Percentiles rank a stretch among this genome's conserved stretches.
phyloP scores from a whole-genome alignment of 208 protist species.

The Trypanosoma caninum region DNA sequence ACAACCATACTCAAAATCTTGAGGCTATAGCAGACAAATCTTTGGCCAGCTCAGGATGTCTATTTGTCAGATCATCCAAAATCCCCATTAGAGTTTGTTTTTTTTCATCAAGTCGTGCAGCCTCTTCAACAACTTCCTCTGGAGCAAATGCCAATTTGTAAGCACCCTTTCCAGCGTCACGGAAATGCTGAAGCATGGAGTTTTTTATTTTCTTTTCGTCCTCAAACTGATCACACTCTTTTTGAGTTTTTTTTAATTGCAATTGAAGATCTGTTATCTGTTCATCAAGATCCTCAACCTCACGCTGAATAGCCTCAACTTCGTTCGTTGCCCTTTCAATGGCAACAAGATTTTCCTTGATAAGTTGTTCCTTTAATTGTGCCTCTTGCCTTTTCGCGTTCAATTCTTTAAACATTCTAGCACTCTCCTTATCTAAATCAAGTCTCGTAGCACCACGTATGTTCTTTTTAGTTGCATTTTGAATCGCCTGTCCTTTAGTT shows the following conservation, averaged over 20 bases:
- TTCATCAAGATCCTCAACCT: constrained; percentile 65
- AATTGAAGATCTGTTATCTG: constrained; percentile 68
- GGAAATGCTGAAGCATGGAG: constrained; percentile 73
- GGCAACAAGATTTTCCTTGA: constrained; percentile 79
- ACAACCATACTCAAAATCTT: constrained; percentile 3
- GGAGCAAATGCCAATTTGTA: constrained; percentile 79
- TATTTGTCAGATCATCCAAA: constrained; percentile 65
- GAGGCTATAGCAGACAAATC: constrained; percentile 28
- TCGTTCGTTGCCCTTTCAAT: constrained; percentile 76
- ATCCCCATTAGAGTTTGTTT: constrained; percentile 51
- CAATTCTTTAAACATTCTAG: constrained; percentile 85
- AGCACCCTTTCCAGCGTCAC: constrained; percentile 76
- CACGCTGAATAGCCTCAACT: constrained; percentile 65
- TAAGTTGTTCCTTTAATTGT: constrained; percentile 65
- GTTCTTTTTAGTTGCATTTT: constrained; percentile 55
- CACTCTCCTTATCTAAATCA: constrained; percentile 84
- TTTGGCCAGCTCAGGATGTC: constrained; percentile 70
- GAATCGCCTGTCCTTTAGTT: constrained; percentile 89
- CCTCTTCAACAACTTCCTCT: constrained; percentile 49
- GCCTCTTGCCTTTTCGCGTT: constrained; percentile 83
- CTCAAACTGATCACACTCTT: constrained; percentile 63
- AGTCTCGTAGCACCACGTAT: constrained; percentile 66
- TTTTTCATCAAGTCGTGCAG: constrained; percentile 57
- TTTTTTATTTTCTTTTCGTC: constrained; percentile 82
- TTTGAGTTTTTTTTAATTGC: constrained; percentile 46